Evolutionary conservation across 345 rosid species (phyloP).

Genomic region (Kernera saxatilis): DNA sequence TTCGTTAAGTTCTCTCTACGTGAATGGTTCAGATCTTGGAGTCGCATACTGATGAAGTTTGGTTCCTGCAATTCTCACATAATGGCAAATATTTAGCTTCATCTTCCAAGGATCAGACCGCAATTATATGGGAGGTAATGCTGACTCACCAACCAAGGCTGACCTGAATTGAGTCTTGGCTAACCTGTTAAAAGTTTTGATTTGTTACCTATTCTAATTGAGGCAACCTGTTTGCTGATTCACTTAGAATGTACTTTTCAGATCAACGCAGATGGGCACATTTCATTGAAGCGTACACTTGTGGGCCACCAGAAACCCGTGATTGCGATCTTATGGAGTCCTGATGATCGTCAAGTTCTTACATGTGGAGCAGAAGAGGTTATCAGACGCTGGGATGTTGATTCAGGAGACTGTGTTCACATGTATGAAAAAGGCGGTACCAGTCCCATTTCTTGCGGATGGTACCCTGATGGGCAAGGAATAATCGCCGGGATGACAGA

Average conservation of each 20-base stretch:
- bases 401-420: constrained; percentile 51
- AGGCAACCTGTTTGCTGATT: constrained; percentile 9
- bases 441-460: constrained; percentile 65
- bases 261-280: constrained; percentile 42
- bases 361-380: constrained; percentile 68
- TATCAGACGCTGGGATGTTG: constrained; percentile 58
- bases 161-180: neutral
- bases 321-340: constrained; percentile 57
- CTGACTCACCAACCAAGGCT: neutral
- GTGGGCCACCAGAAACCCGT: constrained; percentile 54
- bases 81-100: constrained; percentile 70
- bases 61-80: constrained; percentile 73
- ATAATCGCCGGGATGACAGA: constrained; percentile 56
- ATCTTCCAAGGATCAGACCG: constrained; percentile 54
- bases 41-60: constrained; percentile 65
- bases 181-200: neutral
- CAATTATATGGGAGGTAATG: constrained; percentile 71
- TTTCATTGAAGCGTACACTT: constrained; percentile 46
- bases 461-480: constrained; percentile 52
- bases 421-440: constrained; percentile 47
- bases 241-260: constrained; percentile 17
- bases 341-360: constrained; percentile 54
- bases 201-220: neutral
- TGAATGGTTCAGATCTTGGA: constrained; percentile 53
- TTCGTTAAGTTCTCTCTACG: constrained; percentile 25